Conservation (phyloP, 129 eudicot species). For the Tagetes erecta region DNA sequence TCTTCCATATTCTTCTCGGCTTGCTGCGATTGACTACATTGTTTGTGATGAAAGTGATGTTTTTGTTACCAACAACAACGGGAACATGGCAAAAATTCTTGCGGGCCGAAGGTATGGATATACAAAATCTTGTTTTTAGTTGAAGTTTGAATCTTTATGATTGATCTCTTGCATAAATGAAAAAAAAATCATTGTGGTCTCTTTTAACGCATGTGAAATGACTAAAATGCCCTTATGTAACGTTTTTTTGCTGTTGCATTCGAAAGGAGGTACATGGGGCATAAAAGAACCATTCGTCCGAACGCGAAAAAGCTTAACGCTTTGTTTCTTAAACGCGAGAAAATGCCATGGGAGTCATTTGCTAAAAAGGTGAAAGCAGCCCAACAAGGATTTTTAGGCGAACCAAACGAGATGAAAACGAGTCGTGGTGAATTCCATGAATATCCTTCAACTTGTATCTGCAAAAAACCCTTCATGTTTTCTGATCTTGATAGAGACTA, state of each 20-base stretch:
- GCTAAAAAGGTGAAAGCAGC: constrained; percentile 84
- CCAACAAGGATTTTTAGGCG: constrained; percentile 97
- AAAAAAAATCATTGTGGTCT: background rate
- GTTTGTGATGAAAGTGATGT: constrained; percentile 97
- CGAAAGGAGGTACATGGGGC: constrained; percentile 94
- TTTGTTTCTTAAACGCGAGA: constrained; percentile 59
- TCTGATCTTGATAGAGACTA: constrained; percentile 21
- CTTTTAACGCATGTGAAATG: constrained; percentile 2
- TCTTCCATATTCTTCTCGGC: constrained; percentile 86
- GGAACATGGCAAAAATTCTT: constrained; percentile 95
- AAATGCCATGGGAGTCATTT: constrained; percentile 75
- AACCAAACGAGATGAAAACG: constrained; percentile 85
- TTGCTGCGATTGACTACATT: constrained; percentile 92
- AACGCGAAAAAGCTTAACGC: constrained; percentile 85
- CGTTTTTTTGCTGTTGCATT: constrained; percentile 12
- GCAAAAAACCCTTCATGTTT: constrained; percentile 55
- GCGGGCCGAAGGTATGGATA: constrained; percentile 82
- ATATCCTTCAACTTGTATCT: constrained; percentile 80
- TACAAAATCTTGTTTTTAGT: background rate
- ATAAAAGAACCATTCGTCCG: constrained; percentile 89
- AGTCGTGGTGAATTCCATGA: constrained; percentile 93
- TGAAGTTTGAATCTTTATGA: background rate
- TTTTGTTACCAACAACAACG: constrained; percentile 87
- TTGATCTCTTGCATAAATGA: background rate
- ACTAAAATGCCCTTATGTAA: constrained; percentile 6